Conservation (phyloP, 495 filamentous ascomycete species). For the Penicillium soppii region DNA sequence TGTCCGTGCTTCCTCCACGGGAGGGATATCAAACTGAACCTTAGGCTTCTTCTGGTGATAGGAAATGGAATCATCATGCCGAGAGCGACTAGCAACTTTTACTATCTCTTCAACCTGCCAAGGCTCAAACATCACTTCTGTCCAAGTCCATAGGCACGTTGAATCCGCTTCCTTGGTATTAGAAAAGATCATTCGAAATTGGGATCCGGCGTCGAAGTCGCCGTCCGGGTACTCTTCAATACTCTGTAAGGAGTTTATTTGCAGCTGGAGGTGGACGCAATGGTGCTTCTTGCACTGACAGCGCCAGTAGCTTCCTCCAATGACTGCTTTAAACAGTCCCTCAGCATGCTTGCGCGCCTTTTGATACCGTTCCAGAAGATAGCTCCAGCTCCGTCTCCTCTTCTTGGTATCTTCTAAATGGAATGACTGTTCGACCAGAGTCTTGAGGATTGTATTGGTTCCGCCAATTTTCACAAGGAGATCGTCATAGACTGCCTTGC, state of each 20-base stretch:
- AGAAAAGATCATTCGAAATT: constrained; percentile 5
- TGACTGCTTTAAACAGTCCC: constrained; percentile 3
- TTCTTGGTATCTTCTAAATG: neutral
- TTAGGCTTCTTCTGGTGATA: neutral
- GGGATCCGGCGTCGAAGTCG: neutral
- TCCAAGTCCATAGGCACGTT: constrained; percentile 5
- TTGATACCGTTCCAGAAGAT: constrained; percentile 8
- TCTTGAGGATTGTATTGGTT: constrained; percentile 7
- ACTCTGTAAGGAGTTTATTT: neutral
- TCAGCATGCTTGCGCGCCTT: constrained; percentile 7
- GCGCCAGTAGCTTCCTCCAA: constrained; percentile 3
- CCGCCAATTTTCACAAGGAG: constrained; percentile 4
- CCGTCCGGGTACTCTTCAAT: neutral
- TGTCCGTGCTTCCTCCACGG: neutral
- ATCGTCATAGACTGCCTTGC: constrained; percentile 9
- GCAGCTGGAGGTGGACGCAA: constrained; percentile 7
- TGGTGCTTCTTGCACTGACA: constrained; percentile 6
- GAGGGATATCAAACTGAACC: neutral
- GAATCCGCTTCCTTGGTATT: neutral
- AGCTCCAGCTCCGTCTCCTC: neutral
- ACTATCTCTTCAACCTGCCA: constrained; percentile 13
- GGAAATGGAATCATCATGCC: neutral
- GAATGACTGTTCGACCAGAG: neutral
- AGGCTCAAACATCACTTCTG: constrained; percentile 10
- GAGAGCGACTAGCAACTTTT: neutral